A percentile compares a stretch with the other conserved stretches of the same genome.
Evolutionary conservation across 2,329 filamentous ascomycete genomes (phyloP).

Genomic region (Alternaria triticimaculans): DNA sequence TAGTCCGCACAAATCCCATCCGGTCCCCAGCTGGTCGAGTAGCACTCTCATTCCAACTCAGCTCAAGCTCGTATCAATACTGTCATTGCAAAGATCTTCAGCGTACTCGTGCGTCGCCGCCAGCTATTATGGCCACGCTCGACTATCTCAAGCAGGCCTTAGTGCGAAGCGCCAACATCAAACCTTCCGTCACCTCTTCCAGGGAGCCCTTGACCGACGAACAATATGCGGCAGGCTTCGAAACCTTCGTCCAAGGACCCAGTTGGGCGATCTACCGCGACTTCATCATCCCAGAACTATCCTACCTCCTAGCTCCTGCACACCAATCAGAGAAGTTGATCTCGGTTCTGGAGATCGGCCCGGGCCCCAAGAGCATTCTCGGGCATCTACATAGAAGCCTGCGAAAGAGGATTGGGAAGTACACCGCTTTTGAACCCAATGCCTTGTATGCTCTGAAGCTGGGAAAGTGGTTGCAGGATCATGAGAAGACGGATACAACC

Average conservation of each 20-base stretch:
- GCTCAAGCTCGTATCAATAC: neutral
- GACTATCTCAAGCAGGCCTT: neutral
- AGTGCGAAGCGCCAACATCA: neutral
- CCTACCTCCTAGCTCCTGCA: conserved; percentile 51
- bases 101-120: neutral
- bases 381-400: conserved; percentile 54
- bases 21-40: neutral
- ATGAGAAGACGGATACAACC: conserved; percentile 1
- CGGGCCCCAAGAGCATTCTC: conserved; percentile 63
- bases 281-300: conserved; percentile 53
- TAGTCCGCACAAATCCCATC: neutral
- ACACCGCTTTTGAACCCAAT: conserved; percentile 64
- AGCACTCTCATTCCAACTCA: neutral
- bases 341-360: conserved; percentile 66
- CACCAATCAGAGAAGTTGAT: conserved; percentile 52
- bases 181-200: neutral
- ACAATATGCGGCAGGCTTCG: conserved; percentile 49
- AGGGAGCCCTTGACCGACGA: neutral
- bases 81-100: neutral
- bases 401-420: conserved; percentile 56
- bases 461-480: conserved; percentile 49
- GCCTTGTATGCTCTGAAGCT: conserved; percentile 54
- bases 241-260: conserved; percentile 48
- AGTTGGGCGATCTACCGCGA: conserved; percentile 52
- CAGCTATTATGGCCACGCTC: neutral